phyloP scores from a whole-genome alignment of 495 filamentous ascomycete species.

The Cenococcum geophilum region DNA sequence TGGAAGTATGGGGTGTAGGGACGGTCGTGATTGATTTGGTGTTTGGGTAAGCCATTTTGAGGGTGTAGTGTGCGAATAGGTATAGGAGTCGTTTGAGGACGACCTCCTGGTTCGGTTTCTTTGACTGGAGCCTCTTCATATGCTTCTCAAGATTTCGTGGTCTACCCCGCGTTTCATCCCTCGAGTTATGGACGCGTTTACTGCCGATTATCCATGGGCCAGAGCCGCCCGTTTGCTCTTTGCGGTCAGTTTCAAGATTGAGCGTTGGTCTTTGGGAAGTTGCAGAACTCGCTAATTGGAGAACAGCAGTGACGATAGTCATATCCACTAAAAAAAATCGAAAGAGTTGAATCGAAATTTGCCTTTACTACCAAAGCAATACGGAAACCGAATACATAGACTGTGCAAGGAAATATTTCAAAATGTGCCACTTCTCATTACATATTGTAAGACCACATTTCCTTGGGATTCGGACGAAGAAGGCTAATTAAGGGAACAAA shows the following conservation, averaged over 20 bases:
- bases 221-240: background rate
- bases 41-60: too few relatives aligned
- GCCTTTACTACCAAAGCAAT: too few relatives aligned
- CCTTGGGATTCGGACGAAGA: background rate
- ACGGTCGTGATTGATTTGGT: too few relatives aligned
- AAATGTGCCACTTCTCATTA: slow-evolving; percentile 10
- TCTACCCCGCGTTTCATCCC: too few relatives aligned
- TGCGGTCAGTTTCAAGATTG: background rate
- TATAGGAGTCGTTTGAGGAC: too few relatives aligned
- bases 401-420: background rate
- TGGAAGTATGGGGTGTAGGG: too few relatives aligned
- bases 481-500: slow-evolving; percentile 5
- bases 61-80: too few relatives aligned
- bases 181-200: background rate
- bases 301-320: background rate
- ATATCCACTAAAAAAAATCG: background rate
- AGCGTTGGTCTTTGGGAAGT: background rate
- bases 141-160: too few relatives aligned
- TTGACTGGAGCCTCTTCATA: too few relatives aligned
- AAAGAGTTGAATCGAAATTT: background rate
- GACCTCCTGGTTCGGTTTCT: too few relatives aligned
- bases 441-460: slow-evolving; percentile 4
- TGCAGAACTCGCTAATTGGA: background rate
- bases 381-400: background rate
- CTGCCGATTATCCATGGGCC: too few relatives aligned